Conservation (phyloP, 164 flowering plant species). For the Vitis rotundifolia region DNA sequence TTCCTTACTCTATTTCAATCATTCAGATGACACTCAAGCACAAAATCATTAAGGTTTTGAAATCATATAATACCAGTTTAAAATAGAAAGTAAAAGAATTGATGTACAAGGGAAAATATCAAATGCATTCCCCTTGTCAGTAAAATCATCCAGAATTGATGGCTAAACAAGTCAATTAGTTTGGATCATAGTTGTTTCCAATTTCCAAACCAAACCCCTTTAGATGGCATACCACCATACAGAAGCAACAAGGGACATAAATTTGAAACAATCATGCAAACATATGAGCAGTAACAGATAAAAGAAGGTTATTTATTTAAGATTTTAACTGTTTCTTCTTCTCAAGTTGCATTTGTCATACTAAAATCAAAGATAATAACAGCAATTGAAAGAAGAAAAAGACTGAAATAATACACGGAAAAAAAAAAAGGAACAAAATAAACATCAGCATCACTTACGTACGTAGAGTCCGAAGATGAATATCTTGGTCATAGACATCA, state of each 20-base stretch:
- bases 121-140: not conserved
- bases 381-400: not conserved
- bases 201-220: not conserved
- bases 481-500: conserved; percentile 86
- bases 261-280: no score
- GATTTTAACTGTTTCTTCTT: no score
- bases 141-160: not conserved
- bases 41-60: not conserved
- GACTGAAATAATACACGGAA: not conserved
- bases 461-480: conserved; percentile 61
- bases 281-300: no score
- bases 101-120: not conserved
- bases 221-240: no score
- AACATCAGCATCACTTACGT: conserved; percentile 37
- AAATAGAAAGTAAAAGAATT: not conserved
- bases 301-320: no score
- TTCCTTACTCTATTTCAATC: not conserved
- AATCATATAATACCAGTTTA: not conserved
- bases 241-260: no score
- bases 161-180: not conserved
- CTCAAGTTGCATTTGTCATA: no score
- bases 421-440: not conserved
- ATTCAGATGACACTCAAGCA: not conserved
- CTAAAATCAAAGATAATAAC: no score
- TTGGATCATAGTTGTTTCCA: not conserved